phyloP scores from a whole-genome alignment of 2,329 filamentous ascomycete genomes.

The Monosporascus sp. region DNA sequence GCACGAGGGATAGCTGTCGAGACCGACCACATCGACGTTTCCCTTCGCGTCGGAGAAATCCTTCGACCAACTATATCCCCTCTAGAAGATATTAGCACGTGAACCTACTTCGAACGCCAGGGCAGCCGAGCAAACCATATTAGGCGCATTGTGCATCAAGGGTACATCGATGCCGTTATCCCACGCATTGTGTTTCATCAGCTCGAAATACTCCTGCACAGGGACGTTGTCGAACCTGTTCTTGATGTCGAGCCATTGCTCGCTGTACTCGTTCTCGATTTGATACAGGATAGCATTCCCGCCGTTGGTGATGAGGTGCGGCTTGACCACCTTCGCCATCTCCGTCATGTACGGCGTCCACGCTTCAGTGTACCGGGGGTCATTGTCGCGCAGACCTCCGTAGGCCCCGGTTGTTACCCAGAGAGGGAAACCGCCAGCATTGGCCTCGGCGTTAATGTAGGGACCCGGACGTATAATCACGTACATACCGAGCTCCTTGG shows the following conservation, averaged over 20 bases:
- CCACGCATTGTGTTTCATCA: conserved; percentile 47
- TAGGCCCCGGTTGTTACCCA: conserved; percentile 59
- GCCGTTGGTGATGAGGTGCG: conserved; percentile 51
- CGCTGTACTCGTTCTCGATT: conserved; percentile 50
- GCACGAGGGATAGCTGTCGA: conserved; percentile 51
- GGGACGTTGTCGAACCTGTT: conserved; percentile 42
- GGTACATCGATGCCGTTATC: conserved; percentile 54
- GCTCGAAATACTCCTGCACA: conserved; percentile 50
- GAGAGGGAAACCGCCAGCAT: conserved; percentile 55
- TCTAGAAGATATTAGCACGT: conserved; percentile 2
- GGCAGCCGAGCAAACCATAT: conserved; percentile 33
- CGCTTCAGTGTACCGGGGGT: conserved; percentile 45
- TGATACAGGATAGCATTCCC: conserved; percentile 52
- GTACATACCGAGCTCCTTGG: conserved; percentile 48
- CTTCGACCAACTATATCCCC: conserved; percentile 50
- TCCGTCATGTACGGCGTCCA: conserved; percentile 49
- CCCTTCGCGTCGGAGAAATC: conserved; percentile 53
- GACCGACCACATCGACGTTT: conserved; percentile 46
- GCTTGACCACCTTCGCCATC: conserved; percentile 43
- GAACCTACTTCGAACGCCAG: no score
- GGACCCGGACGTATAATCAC: conserved; percentile 53
- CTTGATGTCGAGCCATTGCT: conserved; percentile 35
- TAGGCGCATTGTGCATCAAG: conserved; percentile 53
- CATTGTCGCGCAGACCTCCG: conserved; percentile 45
- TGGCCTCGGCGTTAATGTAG: conserved; percentile 60